These are phyloP conservation scores for Colletotrichum spaethianum DNA, from an alignment of 2,329 filamentous ascomycete genomes.

Conservation along the genomic window DNA sequence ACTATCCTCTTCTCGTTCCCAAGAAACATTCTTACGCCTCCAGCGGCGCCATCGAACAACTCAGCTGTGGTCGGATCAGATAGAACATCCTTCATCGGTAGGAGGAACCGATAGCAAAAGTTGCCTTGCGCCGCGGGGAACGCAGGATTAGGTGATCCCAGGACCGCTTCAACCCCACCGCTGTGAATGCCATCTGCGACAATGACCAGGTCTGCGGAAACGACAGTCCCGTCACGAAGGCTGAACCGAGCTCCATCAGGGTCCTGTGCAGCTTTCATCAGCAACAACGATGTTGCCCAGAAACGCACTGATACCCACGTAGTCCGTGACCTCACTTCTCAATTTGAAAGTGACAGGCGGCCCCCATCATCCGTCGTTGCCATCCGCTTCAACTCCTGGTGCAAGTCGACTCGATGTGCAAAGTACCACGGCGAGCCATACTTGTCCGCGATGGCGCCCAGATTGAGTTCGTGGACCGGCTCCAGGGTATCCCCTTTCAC, in stretches of 20 bases:
- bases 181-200: slow-evolving; percentile 62
- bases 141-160: slow-evolving; percentile 48
- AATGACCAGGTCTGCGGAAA: slow-evolving; percentile 57
- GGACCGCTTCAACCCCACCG: slow-evolving; percentile 47
- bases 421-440: slow-evolving; percentile 47
- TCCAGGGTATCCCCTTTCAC: slow-evolving; percentile 24
- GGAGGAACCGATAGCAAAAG: slow-evolving; percentile 55
- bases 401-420: slow-evolving; percentile 58
- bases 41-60: slow-evolving; percentile 42
- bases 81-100: slow-evolving; percentile 50
- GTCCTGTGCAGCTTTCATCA: slow-evolving; percentile 39
- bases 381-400: slow-evolving; percentile 52
- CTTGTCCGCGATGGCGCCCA: slow-evolving; percentile 4
- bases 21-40: slow-evolving; percentile 29
- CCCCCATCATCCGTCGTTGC: slow-evolving; percentile 48
- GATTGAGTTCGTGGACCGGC: slow-evolving; percentile 41
- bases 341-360: slow-evolving; percentile 46
- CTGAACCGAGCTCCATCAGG: slow-evolving; percentile 46
- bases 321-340: slow-evolving; percentile 45
- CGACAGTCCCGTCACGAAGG: slow-evolving; percentile 47
- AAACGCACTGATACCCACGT: slow-evolving; percentile 44
- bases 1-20: slow-evolving; percentile 47
- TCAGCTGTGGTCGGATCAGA: slow-evolving; percentile 45
- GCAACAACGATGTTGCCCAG: background rate
- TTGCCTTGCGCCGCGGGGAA: slow-evolving; percentile 49